These are phyloP conservation scores for Trichoderma aggressivum DNA, from an alignment of 2,329 filamentous ascomycete species.

Conservation along the genomic window DNA sequence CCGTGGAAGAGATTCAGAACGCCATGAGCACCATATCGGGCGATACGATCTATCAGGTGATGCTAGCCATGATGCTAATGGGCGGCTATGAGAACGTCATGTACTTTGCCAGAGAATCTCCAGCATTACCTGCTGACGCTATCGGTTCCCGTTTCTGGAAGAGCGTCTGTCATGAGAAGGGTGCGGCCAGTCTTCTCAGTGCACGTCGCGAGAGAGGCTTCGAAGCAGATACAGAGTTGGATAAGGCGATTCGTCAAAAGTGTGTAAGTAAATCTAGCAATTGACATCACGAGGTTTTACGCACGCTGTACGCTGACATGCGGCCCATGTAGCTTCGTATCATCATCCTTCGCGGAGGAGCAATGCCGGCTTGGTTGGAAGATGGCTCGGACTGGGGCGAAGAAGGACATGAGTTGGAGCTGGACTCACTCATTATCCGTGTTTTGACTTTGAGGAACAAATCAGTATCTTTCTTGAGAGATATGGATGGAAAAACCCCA, in stretches of 20 bases:
- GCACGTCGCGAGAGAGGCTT: background rate
- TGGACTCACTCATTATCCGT: background rate
- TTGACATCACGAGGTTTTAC: background rate
- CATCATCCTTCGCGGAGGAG: background rate
- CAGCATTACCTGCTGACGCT: background rate
- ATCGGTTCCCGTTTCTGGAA: background rate
- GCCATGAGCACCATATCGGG: background rate
- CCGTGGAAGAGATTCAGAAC: background rate
- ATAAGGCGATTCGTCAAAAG: background rate
- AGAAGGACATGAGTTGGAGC: background rate
- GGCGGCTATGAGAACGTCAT: background rate
- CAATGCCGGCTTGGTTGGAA: background rate
- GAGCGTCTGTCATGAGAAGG: background rate
- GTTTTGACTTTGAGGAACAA: background rate
- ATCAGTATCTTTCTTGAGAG: background rate
- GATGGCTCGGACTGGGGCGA: background rate
- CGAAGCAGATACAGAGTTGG: background rate
- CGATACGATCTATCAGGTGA: background rate
- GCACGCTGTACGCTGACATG: background rate
- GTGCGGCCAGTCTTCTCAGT: background rate
- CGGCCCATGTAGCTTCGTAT: background rate
- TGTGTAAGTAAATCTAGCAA: background rate
- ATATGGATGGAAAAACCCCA: background rate
- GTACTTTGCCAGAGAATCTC: background rate
- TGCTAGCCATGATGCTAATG: background rate